A percentile compares a stretch with the other conserved stretches of the same genome.
phyloP scores from a whole-genome alignment of 306 rosid genomes.

The Notholithocarpus densiflorus region DNA sequence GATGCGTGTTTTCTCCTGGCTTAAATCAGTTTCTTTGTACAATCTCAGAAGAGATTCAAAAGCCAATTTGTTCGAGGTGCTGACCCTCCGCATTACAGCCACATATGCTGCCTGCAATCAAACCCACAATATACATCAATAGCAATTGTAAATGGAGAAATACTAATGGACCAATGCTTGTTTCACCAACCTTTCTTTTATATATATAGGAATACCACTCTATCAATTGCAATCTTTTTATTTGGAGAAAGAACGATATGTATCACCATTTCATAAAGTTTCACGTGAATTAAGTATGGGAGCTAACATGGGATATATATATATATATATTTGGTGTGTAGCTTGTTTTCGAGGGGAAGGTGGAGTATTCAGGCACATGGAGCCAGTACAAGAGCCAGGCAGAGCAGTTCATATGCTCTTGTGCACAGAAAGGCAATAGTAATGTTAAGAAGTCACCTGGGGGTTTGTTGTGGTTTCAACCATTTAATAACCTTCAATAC shows the following conservation, averaged over 20 bases:
- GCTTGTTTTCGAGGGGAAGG: conserved; percentile 54
- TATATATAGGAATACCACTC: background rate
- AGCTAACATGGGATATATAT: background rate
- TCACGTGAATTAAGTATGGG: too few species aligned
- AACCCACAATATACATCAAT: conserved; percentile 27
- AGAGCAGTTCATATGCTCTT: conserved; percentile 50
- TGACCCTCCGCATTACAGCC: conserved; percentile 70
- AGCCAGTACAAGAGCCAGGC: conserved; percentile 38
- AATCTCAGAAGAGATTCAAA: conserved; percentile 76
- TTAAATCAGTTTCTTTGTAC: conserved; percentile 77
- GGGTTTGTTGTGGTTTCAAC: conserved; percentile 49
- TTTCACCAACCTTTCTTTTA: conserved; percentile 60
- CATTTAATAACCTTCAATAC: conserved; percentile 46
- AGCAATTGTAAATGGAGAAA: conserved; percentile 7
- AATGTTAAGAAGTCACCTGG: conserved; percentile 42
- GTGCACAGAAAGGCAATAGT: conserved; percentile 40
- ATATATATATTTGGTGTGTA: background rate
- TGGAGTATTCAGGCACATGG: conserved; percentile 35
- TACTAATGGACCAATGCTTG: conserved; percentile 13
- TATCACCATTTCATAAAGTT: too few species aligned
- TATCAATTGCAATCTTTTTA: background rate
- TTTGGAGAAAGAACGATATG: too few species aligned
- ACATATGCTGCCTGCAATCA: conserved; percentile 77
- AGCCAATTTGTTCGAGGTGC: conserved; percentile 47
- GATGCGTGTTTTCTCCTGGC: conserved; percentile 92